Conservation (phyloP, 2,329 filamentous ascomycete genomes). For the Neofusicoccum kwambonambiense region DNA sequence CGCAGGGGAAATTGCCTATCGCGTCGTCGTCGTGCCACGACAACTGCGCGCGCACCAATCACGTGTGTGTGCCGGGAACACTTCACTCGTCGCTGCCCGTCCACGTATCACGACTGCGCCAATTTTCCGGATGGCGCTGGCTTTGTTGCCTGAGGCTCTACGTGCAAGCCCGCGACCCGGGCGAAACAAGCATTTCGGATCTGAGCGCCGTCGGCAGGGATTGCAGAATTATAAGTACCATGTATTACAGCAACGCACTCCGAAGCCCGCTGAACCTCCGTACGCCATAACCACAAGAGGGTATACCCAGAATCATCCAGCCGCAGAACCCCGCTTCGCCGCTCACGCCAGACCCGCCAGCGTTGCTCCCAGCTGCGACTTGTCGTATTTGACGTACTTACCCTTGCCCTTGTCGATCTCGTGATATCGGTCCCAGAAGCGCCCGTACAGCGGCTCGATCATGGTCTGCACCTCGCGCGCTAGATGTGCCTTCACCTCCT, state of each 20-base stretch:
- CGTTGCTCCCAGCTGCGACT: constrained; percentile 68
- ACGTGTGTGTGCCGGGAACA: constrained; percentile 1
- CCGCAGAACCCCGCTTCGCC: constrained; percentile 21
- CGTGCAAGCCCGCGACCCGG: not conserved
- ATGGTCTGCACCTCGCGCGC: constrained; percentile 84
- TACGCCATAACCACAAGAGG: constrained; percentile 16
- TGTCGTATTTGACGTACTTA: constrained; percentile 98
- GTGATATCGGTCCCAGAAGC: constrained; percentile 97
- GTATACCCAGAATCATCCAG: constrained; percentile 20
- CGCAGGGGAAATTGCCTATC: constrained; percentile 17
- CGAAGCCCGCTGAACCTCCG: not conserved
- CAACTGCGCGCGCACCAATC: constrained; percentile 12
- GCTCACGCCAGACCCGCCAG: constrained; percentile 48
- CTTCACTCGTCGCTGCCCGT: not conserved
- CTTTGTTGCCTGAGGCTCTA: not conserved
- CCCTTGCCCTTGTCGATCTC: constrained; percentile 97
- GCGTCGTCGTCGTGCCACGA: constrained; percentile 15
- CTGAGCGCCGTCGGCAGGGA: not conserved
- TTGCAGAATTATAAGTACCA: constrained; percentile 1
- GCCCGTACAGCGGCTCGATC: constrained; percentile 88
- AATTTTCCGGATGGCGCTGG: not conserved
- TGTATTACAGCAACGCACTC: not conserved
- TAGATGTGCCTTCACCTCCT: constrained; percentile 78
- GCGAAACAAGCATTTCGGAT: constrained; percentile 8
- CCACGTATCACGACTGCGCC: constrained; percentile 2